Base-by-base conservation (phyloP, 164 flowering plant genomes). In the Vitis cinerea region DNA sequence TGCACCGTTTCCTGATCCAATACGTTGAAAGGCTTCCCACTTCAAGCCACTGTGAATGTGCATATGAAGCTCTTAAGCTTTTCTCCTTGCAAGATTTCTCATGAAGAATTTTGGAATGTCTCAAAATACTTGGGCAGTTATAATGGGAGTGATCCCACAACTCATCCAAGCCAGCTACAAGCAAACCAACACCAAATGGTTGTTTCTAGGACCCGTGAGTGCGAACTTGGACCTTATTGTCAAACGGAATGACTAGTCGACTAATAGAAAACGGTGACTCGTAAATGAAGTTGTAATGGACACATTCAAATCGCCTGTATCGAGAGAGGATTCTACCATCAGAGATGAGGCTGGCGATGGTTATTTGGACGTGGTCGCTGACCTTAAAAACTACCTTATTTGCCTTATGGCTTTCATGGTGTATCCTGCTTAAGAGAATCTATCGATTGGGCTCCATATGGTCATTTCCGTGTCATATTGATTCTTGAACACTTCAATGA, bases 361-460 rank as follows among this genome's bases (percentile, higher is more conserved):
- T 98, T 51, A 93, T 89, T 10, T 97, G 98, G 66, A 90, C 87
- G 70, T 91, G 97, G 70, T 95, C 96, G 62, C 90, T 97, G 66
- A 89, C 86, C 73, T 92, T 93, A 81, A 95, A 92, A 79, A 95
- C 93, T 93, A 93, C 93, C 85, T 85, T 88, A 88, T 93, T 68
- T 95, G 99, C 78, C 93, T 95, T 74, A 95, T 97, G 1, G 99
- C 99, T 79, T 95, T 98, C 99, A 95, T 95, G 2, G 99, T 97
- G 75, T 95, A 93, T 80, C 93, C 99, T 53, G 93, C 97, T 76
- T 95, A 98, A 78, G 91, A 93, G 8, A 95, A 82, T 19, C 99
- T 79, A 4, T 98, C 99, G 10, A 87, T 85, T 0, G 97, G 93
- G 67, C 89, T 84, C 97, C 97, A 91, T 71, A 94, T 89, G n/a